Evolutionary conservation across 2,329 filamentous ascomycete species (phyloP), one percentile per base, ranked within the genome.

Genomic region (Phyllosticta citribraziliensis): DNA sequence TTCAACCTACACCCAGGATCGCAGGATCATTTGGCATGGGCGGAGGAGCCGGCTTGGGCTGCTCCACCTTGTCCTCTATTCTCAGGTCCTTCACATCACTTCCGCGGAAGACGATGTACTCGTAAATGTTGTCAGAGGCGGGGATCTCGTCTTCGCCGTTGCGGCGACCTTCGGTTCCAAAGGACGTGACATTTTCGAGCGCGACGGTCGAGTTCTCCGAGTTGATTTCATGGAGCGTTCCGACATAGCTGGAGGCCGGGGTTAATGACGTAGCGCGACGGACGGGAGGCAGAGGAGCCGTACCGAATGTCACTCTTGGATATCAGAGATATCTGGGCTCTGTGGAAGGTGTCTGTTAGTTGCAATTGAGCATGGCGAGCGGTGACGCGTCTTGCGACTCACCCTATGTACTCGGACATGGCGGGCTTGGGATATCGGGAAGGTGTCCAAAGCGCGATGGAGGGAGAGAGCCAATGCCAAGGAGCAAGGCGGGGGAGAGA

Each of bases 11-110:
- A 74, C 90, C 91, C 66, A 99, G 84, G 70, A 99, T 97, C 59
- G 94, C 94, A 71, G 94, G 94, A 76, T 99, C 94, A 78, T 96
- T 89, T 8, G 92, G 92, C 70, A 96, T 85, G 66, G 86, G 84
- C 58, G 87, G 87, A 69, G 87, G 85, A 65, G 86, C 86, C 72
- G 91, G 85, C 74, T 89, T 86, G 69, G 85, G 84, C 65, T 85
- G 79, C 67, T 85, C 84, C 51, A 88, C 85, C 54, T 87, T 84
- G 69, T 96, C 88, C 70, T 96, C 92, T 70, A 99, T 93, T 69
- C 91, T 89, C 70, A 99, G 82, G 75, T 99, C 94, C 78, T 99
- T 99, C 72, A 99, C 94, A 80, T 99, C 94, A 75, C 91, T 97
- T 68, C 94, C 94, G 64, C 93, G 88, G 76, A 99, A 99, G 66